Conservation (phyloP, 306 rosid genomes). For the Astragalus glycyphyllos region DNA sequence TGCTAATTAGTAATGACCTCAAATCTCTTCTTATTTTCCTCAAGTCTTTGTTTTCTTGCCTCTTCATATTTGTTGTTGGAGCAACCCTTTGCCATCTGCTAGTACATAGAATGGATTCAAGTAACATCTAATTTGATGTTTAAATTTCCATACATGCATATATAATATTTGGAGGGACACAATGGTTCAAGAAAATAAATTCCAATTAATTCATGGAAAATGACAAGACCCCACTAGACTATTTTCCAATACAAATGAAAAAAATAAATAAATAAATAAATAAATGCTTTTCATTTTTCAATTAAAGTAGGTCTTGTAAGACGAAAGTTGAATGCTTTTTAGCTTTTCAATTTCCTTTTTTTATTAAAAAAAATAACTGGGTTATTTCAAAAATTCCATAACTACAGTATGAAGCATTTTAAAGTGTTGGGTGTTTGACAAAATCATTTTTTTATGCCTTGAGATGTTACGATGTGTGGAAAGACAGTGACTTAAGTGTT, state of each 20-base stretch:
- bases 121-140: not conserved
- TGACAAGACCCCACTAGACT: constrained; percentile 2
- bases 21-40: constrained; percentile 71
- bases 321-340: constrained; percentile 11
- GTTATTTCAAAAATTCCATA: not conserved
- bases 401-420: no score
- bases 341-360: not conserved
- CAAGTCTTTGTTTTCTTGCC: constrained; percentile 70
- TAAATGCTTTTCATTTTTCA: constrained; percentile 27
- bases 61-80: constrained; percentile 59
- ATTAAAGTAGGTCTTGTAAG: not conserved
- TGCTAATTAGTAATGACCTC: constrained; percentile 52
- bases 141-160: not conserved
- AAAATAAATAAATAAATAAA: not conserved
- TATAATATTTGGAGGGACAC: not conserved
- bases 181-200: not conserved
- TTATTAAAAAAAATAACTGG: not conserved
- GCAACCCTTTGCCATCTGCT: constrained; percentile 54
- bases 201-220: constrained; percentile 11
- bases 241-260: not conserved
- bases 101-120: not conserved
- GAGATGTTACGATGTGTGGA: no score
- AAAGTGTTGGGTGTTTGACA: no score
- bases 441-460: no score
- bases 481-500: not conserved